Base-by-base conservation (phyloP, 2,329 filamentous ascomycete species). In the Alternaria novae-zelandiae region DNA sequence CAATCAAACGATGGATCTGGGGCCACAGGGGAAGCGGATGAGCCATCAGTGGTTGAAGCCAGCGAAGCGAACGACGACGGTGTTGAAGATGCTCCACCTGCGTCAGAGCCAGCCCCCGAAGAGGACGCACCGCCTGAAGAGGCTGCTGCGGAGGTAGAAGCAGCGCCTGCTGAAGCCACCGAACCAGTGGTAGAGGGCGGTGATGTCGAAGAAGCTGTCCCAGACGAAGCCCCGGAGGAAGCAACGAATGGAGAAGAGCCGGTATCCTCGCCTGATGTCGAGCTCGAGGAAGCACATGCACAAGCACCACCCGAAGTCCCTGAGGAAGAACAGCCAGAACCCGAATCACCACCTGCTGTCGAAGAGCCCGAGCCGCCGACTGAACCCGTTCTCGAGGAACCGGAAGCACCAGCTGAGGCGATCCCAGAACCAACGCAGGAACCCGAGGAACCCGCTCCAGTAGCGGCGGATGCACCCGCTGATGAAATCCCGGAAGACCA, bases 61-160 rank as follows among this genome's bases (percentile, higher is more conserved):
- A 46, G 43, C 7, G 49, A 44, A 28, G 45, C 56, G 13, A 41
- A 43, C 5, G 36, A n/a, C 17, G 57, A 23, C 6, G 45, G 30
- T 25, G 45, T 43, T 1, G 58, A 67, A 47, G 65, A 57, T 11
- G 54, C 12, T 20, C 30, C 30, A 26, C 36, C 17, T 11, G 46
- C 47, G 15, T 51, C 59, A 25, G 64, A 64, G 8, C 15, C 28
- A 49, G 54, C 32, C 17, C 15, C 56, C 13, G 41, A 10, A 7
- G 56, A 60, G 28, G 64, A 63, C 17, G 17, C n/a, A 8, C 25
- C 32, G n/a, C 26, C 54, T 11, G 49, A 47, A 43, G 58, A 63
- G 25, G 32, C 36, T 43, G 30, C 17, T 13, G 47, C 11, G 7
- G 53, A 26, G 28, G 53, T 17, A 7, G 45, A 45, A 32, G 53